Evolutionary conservation across 305 asterid species (phyloP).

Genomic region (Solanum hybrid): DNA sequence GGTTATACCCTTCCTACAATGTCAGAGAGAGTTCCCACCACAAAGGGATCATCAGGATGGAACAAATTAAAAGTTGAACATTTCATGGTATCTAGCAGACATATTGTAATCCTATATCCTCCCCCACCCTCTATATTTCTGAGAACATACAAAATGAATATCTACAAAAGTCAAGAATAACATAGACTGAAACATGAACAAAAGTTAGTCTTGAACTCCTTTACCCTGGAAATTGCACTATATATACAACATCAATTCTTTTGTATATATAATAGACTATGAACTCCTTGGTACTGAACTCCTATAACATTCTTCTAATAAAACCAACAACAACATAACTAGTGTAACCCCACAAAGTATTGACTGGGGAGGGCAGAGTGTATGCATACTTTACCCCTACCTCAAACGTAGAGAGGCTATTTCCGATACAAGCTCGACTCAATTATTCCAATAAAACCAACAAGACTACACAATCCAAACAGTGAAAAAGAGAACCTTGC

Average conservation of each 20-base stretch:
- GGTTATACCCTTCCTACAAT: not conserved
- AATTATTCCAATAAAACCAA: not conserved
- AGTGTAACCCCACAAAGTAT: not conserved
- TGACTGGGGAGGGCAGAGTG: not conserved
- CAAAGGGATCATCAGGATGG: not conserved
- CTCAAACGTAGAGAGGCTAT: not conserved
- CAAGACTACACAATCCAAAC: not conserved
- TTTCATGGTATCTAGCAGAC: not conserved
- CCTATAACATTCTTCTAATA: not conserved
- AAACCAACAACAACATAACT: not conserved
- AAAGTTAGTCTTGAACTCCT: not conserved
- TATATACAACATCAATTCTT: not conserved
- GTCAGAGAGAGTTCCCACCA: not conserved
- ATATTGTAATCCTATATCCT: not conserved
- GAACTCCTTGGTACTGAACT: not conserved
- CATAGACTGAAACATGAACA: not conserved
- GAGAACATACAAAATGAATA: not conserved
- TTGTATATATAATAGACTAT: not conserved
- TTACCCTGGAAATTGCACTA: not conserved
- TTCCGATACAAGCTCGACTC: not conserved
- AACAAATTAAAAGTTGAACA: not conserved
- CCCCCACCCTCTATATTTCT: not conserved
- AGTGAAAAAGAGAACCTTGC: constrained; percentile 12
- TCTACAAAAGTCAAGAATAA: not conserved
- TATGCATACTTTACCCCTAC: not conserved